phyloP scores from a whole-genome alignment of 768 basidiomycete genomes.

The Panaeolus papilionaceus region DNA sequence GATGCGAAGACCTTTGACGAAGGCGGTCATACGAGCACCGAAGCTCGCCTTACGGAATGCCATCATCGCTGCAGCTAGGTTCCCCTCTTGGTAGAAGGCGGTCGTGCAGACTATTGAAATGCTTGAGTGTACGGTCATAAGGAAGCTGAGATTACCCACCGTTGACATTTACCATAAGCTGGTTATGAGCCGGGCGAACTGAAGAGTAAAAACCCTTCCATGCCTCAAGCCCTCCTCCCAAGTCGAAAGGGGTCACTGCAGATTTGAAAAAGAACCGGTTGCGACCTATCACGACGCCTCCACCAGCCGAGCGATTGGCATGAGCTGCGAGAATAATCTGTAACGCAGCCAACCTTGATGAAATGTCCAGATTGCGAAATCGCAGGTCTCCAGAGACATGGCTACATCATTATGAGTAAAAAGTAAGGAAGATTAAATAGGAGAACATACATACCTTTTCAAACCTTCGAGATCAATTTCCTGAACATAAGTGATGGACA shows the following conservation, averaged over 20 bases:
- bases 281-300: constrained; percentile 65
- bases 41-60: constrained; percentile 61
- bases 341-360: constrained; percentile 65
- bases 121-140: not conserved
- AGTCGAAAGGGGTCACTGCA: constrained; percentile 54
- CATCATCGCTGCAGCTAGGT: constrained; percentile 66
- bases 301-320: constrained; percentile 56
- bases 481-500: constrained; percentile 48
- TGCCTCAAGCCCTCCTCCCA: constrained; percentile 59
- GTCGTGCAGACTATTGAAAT: constrained; percentile 54
- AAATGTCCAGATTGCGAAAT: constrained; percentile 60
- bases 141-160: constrained; percentile 46
- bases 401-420: constrained; percentile 37
- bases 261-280: constrained; percentile 71
- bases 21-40: constrained; percentile 62
- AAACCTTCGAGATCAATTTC: constrained; percentile 60
- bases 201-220: constrained; percentile 67
- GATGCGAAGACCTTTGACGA: constrained; percentile 71
- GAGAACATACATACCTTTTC: constrained; percentile 42
- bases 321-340: constrained; percentile 68
- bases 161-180: constrained; percentile 70
- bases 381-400: constrained; percentile 61
- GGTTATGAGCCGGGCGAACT: constrained; percentile 59
- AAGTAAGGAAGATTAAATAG: constrained; percentile 33
- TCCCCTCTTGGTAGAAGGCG: constrained; percentile 66